These are phyloP conservation scores for Pontederia crassipes DNA, from an alignment of 176 grass and related monocot genomes.

Conservation along the genomic window DNA sequence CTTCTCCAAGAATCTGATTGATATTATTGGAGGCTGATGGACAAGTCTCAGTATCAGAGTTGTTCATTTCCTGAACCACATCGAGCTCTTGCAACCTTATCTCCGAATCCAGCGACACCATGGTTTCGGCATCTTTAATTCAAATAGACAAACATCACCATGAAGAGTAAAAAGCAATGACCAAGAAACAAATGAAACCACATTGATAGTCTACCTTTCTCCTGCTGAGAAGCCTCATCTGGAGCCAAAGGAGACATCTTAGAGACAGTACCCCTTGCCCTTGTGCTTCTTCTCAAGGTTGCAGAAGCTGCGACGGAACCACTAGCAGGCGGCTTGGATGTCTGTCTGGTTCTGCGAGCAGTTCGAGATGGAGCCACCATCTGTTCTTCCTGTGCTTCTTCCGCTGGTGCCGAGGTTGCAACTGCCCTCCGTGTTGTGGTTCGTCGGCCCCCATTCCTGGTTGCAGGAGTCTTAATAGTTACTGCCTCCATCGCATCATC, in stretches of 20 bases:
- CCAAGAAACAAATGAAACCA: neutral
- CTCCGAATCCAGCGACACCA: neutral
- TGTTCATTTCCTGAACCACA: neutral
- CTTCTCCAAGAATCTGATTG: neutral
- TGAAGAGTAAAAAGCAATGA: neutral
- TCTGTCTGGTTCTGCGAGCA: conserved; percentile 16
- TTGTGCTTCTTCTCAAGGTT: conserved; percentile 18
- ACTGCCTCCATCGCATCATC: conserved; percentile 20
- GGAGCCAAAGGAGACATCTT: conserved; percentile 25
- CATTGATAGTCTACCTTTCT: conserved; percentile 20
- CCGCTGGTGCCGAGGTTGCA: conserved; percentile 1
- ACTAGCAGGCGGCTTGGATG: conserved; percentile 1
- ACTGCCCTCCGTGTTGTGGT: conserved; percentile 15
- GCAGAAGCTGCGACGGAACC: conserved; percentile 6
- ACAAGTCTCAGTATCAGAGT: neutral
- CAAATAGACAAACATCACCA: neutral
- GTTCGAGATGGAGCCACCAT: neutral
- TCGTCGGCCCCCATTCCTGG: conserved; percentile 2
- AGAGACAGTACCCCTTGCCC: neutral
- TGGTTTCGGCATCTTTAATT: neutral
- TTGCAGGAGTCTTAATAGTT: conserved; percentile 3
- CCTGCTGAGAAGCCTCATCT: conserved; percentile 17
- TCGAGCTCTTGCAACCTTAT: neutral
- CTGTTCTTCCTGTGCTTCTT: neutral
- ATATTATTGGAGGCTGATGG: neutral